These are phyloP conservation scores for Phytophthora capsici DNA, from an alignment of 352 stramenopile species.

Conservation along the genomic window DNA sequence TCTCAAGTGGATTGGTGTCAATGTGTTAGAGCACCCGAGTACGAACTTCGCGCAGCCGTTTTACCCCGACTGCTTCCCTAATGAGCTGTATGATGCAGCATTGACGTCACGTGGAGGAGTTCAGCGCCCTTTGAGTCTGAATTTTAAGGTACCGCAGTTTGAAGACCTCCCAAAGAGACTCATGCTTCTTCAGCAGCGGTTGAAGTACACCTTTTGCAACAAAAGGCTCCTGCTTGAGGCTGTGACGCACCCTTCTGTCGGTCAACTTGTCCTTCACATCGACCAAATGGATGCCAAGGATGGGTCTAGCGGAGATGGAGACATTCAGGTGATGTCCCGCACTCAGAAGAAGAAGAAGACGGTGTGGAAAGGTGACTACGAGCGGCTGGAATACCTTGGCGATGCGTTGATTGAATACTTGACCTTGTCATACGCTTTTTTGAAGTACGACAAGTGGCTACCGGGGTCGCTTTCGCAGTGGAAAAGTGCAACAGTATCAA, in stretches of 20 bases:
- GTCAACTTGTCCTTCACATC: slow-evolving; percentile 58
- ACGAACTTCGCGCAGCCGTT: slow-evolving; percentile 56
- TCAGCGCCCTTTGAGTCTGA: slow-evolving; percentile 40
- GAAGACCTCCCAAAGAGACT: slow-evolving; percentile 64
- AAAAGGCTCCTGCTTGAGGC: slow-evolving; percentile 80
- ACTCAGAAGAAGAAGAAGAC: slow-evolving; percentile 50
- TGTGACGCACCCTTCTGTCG: slow-evolving; percentile 79
- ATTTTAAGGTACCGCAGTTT: slow-evolving; percentile 64
- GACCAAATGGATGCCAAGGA: slow-evolving; percentile 40
- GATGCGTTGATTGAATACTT: slow-evolving; percentile 92
- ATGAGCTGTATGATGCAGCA: slow-evolving; percentile 55
- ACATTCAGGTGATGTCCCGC: slow-evolving; percentile 31
- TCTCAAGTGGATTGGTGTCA: slow-evolving; percentile 78
- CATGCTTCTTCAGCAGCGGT: slow-evolving; percentile 66
- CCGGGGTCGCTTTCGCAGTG: slow-evolving; percentile 80
- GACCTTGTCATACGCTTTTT: slow-evolving; percentile 84
- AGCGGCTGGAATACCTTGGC: slow-evolving; percentile 89
- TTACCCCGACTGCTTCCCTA: slow-evolving; percentile 76
- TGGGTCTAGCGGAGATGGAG: slow-evolving; percentile 12
- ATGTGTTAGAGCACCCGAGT: slow-evolving; percentile 47
- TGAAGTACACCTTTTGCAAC: slow-evolving; percentile 87
- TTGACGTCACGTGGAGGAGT: slow-evolving; percentile 30
- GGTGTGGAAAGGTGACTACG: slow-evolving; percentile 85
- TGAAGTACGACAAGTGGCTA: slow-evolving; percentile 76
- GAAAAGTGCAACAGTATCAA: slow-evolving; percentile 88